A percentile compares a stretch with the other conserved stretches of the same genome.
These are phyloP conservation scores for Colletotrichum spaethianum DNA, from an alignment of 2,329 filamentous ascomycete species.

Conservation along the genomic window DNA sequence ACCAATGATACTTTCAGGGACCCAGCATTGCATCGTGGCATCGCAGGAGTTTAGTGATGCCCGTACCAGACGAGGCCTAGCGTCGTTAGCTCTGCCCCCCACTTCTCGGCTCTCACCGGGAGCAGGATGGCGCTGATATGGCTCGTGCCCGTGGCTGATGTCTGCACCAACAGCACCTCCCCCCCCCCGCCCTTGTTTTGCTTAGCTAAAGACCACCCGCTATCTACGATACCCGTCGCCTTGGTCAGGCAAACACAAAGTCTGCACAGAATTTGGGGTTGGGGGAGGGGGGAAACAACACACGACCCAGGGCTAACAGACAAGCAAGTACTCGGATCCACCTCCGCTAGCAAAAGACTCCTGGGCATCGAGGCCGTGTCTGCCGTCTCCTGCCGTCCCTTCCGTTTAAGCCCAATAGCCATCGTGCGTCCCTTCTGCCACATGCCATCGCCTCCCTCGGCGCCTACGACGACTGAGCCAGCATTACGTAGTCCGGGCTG, in stretches of 20 bases:
- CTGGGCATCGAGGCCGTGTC: constrained; percentile 32
- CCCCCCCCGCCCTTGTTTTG: background rate
- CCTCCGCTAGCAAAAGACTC: constrained; percentile 34
- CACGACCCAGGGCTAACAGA: constrained; percentile 1
- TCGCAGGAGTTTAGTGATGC: background rate
- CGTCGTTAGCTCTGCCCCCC: background rate
- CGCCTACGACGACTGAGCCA: constrained; percentile 27
- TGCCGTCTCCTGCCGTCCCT: constrained; percentile 32
- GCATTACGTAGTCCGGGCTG: constrained; percentile 37
- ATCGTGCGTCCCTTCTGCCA: constrained; percentile 18
- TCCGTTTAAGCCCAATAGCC: constrained; percentile 39
- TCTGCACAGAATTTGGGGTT: background rate
- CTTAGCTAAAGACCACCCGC: background rate
- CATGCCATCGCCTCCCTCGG: constrained; percentile 33
- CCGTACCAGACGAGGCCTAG: constrained; percentile 5
- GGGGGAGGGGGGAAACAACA: background rate
- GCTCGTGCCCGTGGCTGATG: constrained; percentile 14
- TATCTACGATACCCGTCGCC: background rate
- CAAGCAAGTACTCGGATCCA: constrained; percentile 29
- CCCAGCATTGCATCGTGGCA: constrained; percentile 9
- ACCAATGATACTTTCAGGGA: background rate
- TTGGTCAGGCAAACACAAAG: background rate
- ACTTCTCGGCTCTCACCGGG: constrained; percentile 30
- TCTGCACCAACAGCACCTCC: background rate
- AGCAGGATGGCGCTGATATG: constrained; percentile 14